Percentiles rank a stretch among this genome's conserved stretches.
These are phyloP conservation scores for Peronosclerospora sorghi DNA, from an alignment of 352 stramenopile genomes.

Conservation along the genomic window DNA sequence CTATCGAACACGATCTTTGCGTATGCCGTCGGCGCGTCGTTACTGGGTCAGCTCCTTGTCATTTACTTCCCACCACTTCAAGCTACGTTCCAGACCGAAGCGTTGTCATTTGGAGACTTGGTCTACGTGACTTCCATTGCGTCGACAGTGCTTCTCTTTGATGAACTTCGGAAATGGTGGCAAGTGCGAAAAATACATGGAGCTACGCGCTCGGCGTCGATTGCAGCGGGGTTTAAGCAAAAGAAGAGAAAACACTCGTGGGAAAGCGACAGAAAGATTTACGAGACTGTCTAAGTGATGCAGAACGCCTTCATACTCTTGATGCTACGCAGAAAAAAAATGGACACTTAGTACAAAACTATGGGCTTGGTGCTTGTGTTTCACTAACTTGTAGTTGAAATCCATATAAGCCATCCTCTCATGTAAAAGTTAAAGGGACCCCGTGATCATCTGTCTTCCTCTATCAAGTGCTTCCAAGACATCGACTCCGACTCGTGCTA, in stretches of 20 bases:
- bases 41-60: conserved; percentile 92
- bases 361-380: neutral
- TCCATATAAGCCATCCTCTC: too few species aligned
- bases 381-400: too few species aligned
- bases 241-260: conserved; percentile 66
- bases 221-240: conserved; percentile 24
- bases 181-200: conserved; percentile 29
- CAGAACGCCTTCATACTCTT: too few species aligned
- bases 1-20: conserved; percentile 91
- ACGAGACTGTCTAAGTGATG: conserved; percentile 46
- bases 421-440: neutral
- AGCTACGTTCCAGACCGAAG: conserved; percentile 93
- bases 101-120: conserved; percentile 87
- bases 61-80: conserved; percentile 96
- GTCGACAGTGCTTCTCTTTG: conserved; percentile 88
- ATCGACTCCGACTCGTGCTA: conserved; percentile 30
- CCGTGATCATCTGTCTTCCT: conserved; percentile 1
- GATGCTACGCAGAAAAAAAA: too few species aligned
- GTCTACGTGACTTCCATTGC: conserved; percentile 87
- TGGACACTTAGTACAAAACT: too few species aligned
- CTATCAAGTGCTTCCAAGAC: conserved; percentile 6
- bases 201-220: conserved; percentile 22
- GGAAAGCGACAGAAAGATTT: conserved; percentile 42
- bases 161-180: conserved; percentile 90
- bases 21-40: conserved; percentile 85